Evolutionary conservation across 768 basidiomycete genomes (phyloP).

Genomic region (Clathrus columnatus): DNA sequence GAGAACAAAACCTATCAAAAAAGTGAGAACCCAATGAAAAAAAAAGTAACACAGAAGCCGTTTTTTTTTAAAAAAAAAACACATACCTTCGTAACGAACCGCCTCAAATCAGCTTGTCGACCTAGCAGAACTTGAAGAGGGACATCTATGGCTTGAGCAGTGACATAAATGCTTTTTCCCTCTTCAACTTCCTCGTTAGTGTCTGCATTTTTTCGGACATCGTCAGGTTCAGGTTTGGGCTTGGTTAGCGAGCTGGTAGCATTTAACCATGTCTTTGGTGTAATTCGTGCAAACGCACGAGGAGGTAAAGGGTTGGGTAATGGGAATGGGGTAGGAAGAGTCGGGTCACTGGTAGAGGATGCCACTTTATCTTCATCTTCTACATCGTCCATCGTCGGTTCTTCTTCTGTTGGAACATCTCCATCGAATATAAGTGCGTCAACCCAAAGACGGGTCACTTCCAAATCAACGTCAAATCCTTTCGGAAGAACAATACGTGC

Average conservation of each 20-base stretch:
- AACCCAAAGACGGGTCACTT: slow-evolving; percentile 57
- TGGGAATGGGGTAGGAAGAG: slow-evolving; percentile 35
- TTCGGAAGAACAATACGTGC: slow-evolving; percentile 59
- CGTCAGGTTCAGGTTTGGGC: neutral
- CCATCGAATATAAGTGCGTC: slow-evolving; percentile 78
- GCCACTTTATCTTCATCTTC: neutral
- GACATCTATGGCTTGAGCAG: slow-evolving; percentile 61
- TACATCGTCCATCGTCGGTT: neutral
- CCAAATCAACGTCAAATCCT: slow-evolving; percentile 57
- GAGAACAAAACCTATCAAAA: slow-evolving; percentile 56
- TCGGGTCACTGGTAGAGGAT: slow-evolving; percentile 10
- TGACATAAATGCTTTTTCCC: slow-evolving; percentile 48
- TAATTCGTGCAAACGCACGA: slow-evolving; percentile 67
- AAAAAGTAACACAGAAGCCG: neutral
- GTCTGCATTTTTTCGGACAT: slow-evolving; percentile 27
- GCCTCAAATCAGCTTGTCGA: slow-evolving; percentile 64
- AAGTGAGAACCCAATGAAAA: slow-evolving; percentile 4
- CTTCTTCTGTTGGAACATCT: slow-evolving; percentile 33
- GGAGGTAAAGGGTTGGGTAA: slow-evolving; percentile 61
- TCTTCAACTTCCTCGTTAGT: slow-evolving; percentile 31
- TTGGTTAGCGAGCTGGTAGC: slow-evolving; percentile 23
- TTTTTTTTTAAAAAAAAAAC: neutral
- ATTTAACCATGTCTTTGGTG: slow-evolving; percentile 60
- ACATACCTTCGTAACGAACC: slow-evolving; percentile 66
- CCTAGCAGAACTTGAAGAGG: slow-evolving; percentile 74